A percentile compares a stretch with the other conserved stretches of the same genome.
Conservation (phyloP, 306 rosid species). For the Castanopsis chinensis region DNA sequence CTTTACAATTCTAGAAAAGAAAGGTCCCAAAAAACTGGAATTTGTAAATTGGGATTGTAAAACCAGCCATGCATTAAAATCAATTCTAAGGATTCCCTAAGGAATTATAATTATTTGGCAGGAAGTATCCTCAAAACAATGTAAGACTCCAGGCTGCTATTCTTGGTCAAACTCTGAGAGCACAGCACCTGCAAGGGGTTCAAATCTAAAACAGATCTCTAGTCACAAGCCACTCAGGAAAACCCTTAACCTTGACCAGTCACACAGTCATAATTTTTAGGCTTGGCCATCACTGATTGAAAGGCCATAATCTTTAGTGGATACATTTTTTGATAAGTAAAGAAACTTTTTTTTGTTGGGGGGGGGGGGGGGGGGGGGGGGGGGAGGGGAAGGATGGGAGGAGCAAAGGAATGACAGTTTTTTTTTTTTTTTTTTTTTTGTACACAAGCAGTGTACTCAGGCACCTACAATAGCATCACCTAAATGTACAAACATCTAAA, state of each 20-base stretch:
- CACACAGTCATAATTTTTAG: neutral
- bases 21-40: neutral
- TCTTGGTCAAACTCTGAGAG: neutral
- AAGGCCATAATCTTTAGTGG: neutral
- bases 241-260: neutral
- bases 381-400: too few species aligned
- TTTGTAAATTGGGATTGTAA: neutral
- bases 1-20: too few species aligned
- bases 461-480: too few species aligned
- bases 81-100: neutral
- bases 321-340: too few species aligned
- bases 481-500: too few species aligned
- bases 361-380: too few species aligned
- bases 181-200: neutral
- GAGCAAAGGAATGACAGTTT: too few species aligned
- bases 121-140: neutral
- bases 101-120: neutral
- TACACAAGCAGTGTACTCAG: too few species aligned
- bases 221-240: neutral
- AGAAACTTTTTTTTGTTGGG: too few species aligned
- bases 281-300: neutral
- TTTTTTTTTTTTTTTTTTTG: too few species aligned
- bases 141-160: neutral
- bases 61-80: neutral
- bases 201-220: neutral